phyloP scores from a whole-genome alignment of 306 rosid species.

The Corylus avellana region DNA sequence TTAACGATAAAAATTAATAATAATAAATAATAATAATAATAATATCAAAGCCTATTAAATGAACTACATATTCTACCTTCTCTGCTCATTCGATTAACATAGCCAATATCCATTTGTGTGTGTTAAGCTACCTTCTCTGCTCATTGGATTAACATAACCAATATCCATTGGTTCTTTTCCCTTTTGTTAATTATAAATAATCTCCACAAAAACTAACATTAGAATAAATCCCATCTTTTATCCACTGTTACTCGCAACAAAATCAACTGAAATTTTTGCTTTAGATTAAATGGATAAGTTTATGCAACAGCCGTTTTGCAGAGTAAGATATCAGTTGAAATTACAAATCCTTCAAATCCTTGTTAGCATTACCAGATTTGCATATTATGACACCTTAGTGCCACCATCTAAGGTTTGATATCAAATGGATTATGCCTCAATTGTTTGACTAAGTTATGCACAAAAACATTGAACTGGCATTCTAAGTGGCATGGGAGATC shows the following conservation, averaged over 20 bases:
- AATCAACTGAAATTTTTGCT: background rate
- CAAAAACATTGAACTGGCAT: conserved; percentile 13
- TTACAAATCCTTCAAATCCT: background rate
- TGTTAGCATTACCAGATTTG: background rate
- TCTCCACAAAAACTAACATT: background rate
- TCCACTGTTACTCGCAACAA: background rate
- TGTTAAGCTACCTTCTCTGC: background rate
- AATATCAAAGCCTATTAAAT: background rate
- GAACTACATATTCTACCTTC: background rate
- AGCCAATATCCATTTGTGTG: background rate
- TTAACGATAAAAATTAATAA: too few species aligned
- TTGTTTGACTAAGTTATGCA: background rate
- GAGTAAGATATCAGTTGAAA: background rate
- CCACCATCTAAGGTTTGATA: background rate
- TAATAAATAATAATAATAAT: too few species aligned
- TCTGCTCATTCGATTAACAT: background rate
- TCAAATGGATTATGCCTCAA: background rate
- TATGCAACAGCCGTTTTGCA: background rate
- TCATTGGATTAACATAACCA: background rate
- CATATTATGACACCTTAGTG: background rate
- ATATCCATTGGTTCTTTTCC: background rate
- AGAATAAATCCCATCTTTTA: background rate
- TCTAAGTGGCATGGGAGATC: background rate
- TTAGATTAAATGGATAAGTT: background rate
- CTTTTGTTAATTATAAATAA: background rate